phyloP scores from a whole-genome alignment of 1,284 basidiomycete genomes.

The Ceratobasidium sp. region DNA sequence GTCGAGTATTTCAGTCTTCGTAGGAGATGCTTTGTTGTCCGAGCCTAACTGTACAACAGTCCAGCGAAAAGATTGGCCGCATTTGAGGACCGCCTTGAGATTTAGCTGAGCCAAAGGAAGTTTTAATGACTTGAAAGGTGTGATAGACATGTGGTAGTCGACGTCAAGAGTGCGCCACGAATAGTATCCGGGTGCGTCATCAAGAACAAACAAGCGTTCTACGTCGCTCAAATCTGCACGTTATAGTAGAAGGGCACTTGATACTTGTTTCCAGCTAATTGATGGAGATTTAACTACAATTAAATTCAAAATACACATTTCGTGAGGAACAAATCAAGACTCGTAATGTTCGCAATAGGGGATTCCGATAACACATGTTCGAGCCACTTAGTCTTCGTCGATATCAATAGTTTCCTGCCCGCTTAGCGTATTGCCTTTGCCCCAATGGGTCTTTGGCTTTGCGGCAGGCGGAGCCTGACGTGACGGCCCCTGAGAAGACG shows the following conservation, averaged over 20 bases:
- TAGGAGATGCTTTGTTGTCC: constrained; percentile 46
- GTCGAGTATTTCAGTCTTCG: constrained; percentile 21
- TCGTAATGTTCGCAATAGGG: too few relatives aligned
- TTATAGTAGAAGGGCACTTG: too few relatives aligned
- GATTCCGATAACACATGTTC: constrained; percentile 5
- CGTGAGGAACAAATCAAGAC: constrained; percentile 1
- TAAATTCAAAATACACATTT: constrained; percentile 9
- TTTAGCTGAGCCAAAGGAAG: constrained; percentile 73
- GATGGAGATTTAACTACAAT: background rate
- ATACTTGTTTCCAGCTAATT: too few relatives aligned
- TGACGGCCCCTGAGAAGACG: background rate
- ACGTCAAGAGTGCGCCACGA: background rate
- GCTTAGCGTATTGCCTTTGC: constrained; percentile 29
- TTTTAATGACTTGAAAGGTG: constrained; percentile 58
- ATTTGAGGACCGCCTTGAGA: constrained; percentile 75
- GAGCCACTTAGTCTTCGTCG: constrained; percentile 7
- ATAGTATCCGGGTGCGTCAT: background rate
- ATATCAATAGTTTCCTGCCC: constrained; percentile 23
- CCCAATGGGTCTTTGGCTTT: constrained; percentile 33
- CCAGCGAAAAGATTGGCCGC: constrained; percentile 87
- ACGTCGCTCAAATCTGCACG: background rate
- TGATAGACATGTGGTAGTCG: constrained; percentile 4
- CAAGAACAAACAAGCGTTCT: background rate
- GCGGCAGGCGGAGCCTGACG: background rate
- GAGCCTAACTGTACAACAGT: constrained; percentile 59